Evolutionary conservation across 257 asterid genomes (phyloP).

Genomic region (Solanum dulcamara): DNA sequence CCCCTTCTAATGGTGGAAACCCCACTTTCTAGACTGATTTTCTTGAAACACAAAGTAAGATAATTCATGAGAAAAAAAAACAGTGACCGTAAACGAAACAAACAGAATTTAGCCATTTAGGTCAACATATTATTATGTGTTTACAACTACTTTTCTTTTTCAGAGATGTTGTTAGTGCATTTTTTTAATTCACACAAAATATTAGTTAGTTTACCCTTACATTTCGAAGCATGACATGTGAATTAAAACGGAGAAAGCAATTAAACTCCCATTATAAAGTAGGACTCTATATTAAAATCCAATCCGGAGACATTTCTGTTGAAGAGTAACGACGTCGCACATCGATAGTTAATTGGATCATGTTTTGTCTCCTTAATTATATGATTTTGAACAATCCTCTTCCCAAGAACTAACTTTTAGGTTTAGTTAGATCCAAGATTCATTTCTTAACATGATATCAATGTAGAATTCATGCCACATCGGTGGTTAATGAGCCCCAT

Average conservation of each 20-base stretch:
- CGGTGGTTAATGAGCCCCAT: not conserved
- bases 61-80: not conserved
- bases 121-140: not conserved
- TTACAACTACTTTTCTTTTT: not conserved
- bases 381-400: not conserved
- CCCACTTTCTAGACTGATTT: not conserved
- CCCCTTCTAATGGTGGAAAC: not conserved
- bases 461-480: not conserved
- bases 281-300: not conserved
- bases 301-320: not conserved
- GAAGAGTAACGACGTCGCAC: not conserved
- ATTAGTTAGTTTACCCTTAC: not conserved
- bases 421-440: no score
- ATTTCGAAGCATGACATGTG: accelerated
- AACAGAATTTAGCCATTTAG: not conserved
- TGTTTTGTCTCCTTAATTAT: no score
- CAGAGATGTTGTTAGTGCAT: no score
- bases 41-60: not conserved
- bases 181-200: not conserved
- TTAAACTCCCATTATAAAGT: not conserved
- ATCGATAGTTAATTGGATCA: no score
- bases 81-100: no score
- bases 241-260: not conserved
- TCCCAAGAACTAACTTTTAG: not conserved
- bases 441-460: not conserved